phyloP scores from a whole-genome alignment of 345 rosid species.

The thale cress (Arabidopsis thaliana) region DNA sequence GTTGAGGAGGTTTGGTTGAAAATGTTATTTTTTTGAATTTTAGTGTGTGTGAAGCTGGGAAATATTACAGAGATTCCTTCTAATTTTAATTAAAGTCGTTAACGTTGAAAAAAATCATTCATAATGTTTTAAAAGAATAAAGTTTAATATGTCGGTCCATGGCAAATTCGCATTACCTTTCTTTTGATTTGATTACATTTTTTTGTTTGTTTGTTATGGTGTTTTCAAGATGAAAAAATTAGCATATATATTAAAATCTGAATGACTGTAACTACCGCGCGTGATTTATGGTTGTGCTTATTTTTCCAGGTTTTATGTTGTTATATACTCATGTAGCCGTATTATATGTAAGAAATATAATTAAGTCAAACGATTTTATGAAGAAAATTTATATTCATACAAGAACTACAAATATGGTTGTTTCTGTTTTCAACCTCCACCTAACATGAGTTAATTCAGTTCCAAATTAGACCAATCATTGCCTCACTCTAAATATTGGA shows the following conservation, averaged over 20 bases:
- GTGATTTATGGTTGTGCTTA: not conserved
- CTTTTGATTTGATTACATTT: not conserved
- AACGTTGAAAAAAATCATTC: conserved; percentile 30
- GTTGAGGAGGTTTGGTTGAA: conserved; percentile 3
- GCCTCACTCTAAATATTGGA: not conserved
- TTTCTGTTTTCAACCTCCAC: not conserved
- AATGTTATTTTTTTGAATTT: not conserved
- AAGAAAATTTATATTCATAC: not conserved
- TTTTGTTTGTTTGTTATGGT: not conserved
- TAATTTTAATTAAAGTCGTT: conserved; percentile 24
- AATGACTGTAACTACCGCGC: conserved; percentile 24
- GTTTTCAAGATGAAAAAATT: not conserved
- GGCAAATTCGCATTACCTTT: not conserved
- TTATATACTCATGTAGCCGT: not conserved
- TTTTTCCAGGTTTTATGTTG: conserved; percentile 14
- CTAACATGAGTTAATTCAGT: not conserved
- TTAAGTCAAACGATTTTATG: not conserved
- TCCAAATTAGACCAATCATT: not conserved
- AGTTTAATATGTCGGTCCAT: conserved; percentile 27
- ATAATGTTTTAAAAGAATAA: conserved; percentile 36
- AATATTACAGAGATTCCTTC: conserved; percentile 32
- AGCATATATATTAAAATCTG: not conserved
- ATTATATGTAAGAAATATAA: conserved; percentile 4
- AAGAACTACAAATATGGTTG: not conserved
- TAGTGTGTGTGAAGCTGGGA: conserved; percentile 44